Conservation (phyloP, 257 asterid genomes). For the Solanum paucissectum region DNA sequence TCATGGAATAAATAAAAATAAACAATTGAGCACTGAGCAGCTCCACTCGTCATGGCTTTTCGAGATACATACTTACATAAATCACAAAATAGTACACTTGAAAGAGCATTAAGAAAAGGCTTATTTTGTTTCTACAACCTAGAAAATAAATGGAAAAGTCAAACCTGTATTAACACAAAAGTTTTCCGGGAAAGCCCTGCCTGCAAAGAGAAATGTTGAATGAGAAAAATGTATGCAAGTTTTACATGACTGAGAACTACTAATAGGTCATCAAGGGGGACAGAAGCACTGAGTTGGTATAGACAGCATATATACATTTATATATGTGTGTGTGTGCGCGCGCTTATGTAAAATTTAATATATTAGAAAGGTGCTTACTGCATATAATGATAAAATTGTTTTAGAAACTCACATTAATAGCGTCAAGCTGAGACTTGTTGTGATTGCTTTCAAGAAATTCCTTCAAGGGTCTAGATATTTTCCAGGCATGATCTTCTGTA, state of each 20-base stretch:
- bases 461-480: constrained; percentile 55
- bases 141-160: constrained; percentile 14
- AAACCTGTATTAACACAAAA: constrained; percentile 90
- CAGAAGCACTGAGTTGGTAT: background rate
- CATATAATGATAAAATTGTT: constrained; percentile 1
- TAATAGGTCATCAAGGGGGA: background rate
- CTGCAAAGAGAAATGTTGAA: constrained; percentile 36
- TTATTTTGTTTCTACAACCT: background rate
- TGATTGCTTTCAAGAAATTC: constrained; percentile 63
- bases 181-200: constrained; percentile 82
- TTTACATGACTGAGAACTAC: background rate
- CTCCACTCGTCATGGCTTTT: background rate
- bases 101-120: background rate
- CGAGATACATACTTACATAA: background rate
- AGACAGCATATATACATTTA: background rate
- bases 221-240: constrained; percentile 1
- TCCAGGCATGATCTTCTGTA: constrained; percentile 79
- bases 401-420: constrained; percentile 68
- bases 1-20: background rate
- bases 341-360: background rate
- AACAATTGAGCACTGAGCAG: background rate
- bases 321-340: background rate
- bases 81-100: background rate
- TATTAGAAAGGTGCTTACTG: background rate
- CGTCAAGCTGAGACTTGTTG: constrained; percentile 76